A percentile compares a stretch with the other conserved stretches of the same genome.
phyloP scores from a whole-genome alignment of 169 alveolate genomes.

The Plasmodium gaboni region DNA sequence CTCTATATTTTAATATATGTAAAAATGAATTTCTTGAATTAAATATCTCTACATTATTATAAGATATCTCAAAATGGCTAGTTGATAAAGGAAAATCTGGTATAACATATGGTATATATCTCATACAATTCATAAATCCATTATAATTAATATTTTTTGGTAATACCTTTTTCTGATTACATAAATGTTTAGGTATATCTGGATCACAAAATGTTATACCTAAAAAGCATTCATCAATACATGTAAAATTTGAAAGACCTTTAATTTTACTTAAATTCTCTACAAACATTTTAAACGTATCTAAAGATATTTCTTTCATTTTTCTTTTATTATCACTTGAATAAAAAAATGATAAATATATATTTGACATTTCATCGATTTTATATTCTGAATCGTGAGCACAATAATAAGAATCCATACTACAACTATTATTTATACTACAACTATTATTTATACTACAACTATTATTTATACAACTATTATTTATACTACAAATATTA shows the following conservation, averaged over 20 bases:
- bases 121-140: slow-evolving; percentile 73
- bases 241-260: slow-evolving; percentile 58
- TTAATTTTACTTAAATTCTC: slow-evolving; percentile 69
- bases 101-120: slow-evolving; percentile 72
- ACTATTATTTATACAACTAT: not conserved
- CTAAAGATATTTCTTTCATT: slow-evolving; percentile 56
- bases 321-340: slow-evolving; percentile 24
- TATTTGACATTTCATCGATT: slow-evolving; percentile 50
- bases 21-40: slow-evolving; percentile 60
- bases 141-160: slow-evolving; percentile 65
- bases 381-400: not conserved
- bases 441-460: not conserved
- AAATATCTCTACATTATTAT: slow-evolving; percentile 50
- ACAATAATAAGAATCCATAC: not conserved
- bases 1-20: slow-evolving; percentile 61
- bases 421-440: not conserved
- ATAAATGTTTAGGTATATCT: slow-evolving; percentile 70
- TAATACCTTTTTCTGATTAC: slow-evolving; percentile 37
- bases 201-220: slow-evolving; percentile 75
- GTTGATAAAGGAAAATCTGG: slow-evolving; percentile 75
- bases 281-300: slow-evolving; percentile 38
- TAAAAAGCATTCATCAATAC: slow-evolving; percentile 61
- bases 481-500: not conserved
- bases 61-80: slow-evolving; percentile 17
- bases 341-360: slow-evolving; percentile 35